Evolutionary conservation across 495 filamentous ascomycete species (phyloP).

Genomic region (Tuber melanosporum): DNA sequence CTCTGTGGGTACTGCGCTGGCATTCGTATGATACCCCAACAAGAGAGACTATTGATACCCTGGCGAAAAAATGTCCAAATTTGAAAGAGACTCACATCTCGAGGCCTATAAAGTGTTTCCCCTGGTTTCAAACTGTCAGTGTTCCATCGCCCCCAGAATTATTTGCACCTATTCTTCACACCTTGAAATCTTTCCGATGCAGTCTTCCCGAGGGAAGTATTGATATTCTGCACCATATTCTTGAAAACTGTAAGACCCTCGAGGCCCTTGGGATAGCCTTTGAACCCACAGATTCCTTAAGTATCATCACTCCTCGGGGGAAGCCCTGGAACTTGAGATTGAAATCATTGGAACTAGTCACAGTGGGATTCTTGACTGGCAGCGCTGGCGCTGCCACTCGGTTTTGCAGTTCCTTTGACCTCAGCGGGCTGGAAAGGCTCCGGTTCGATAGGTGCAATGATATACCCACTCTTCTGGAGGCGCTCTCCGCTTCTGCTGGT

Average conservation of each 20-base stretch:
- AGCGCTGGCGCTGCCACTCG: conserved; percentile 1
- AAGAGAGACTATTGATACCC: conserved; percentile 9
- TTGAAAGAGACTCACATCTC: conserved; percentile 19
- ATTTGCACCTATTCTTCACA: conserved; percentile 10
- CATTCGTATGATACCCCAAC: conserved; percentile 14
- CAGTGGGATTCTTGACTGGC: conserved; percentile 3
- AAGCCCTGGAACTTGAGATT: conserved; percentile 9
- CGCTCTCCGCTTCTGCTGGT: conserved; percentile 1
- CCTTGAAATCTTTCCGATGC: conserved; percentile 12
- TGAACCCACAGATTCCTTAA: neutral
- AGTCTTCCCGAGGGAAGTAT: neutral
- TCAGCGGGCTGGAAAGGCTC: conserved; percentile 7
- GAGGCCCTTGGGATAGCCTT: conserved; percentile 11
- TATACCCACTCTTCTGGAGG: conserved; percentile 8
- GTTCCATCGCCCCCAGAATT: neutral
- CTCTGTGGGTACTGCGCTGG: conserved; percentile 13
- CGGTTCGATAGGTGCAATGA: conserved; percentile 9
- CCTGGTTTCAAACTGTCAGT: neutral
- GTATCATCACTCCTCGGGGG: conserved; percentile 1
- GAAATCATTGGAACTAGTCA: conserved; percentile 7
- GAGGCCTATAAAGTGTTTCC: neutral
- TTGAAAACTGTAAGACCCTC: conserved; percentile 13
- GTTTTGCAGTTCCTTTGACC: conserved; percentile 12
- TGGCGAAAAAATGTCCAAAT: conserved; percentile 7
- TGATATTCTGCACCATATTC: conserved; percentile 6